Percentiles rank a stretch among this genome's conserved stretches.
phyloP scores from a whole-genome alignment of 78 protist genomes.

The Dictyostelium citrinum region DNA sequence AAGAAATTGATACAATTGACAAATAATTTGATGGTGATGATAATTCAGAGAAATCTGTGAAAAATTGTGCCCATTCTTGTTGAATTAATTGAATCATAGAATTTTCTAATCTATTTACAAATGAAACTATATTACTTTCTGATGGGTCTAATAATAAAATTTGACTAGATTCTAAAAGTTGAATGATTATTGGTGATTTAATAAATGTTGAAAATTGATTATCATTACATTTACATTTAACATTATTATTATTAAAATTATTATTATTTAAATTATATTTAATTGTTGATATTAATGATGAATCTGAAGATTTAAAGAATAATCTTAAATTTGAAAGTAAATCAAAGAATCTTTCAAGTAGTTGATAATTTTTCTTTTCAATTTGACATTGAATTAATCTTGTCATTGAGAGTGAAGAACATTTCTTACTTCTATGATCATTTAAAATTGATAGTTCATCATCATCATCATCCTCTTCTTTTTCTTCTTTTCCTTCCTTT shows the following conservation, averaged over 20 bases:
- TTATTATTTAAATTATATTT: neutral
- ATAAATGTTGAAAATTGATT: neutral
- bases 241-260: neutral
- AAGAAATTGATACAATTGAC: neutral
- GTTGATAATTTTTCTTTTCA: neutral
- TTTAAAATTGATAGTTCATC: neutral
- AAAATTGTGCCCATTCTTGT: constrained; percentile 26
- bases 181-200: neutral
- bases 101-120: neutral
- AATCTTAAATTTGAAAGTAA: neutral
- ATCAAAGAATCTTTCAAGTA: neutral
- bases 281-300: neutral
- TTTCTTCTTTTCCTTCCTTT: neutral
- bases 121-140: neutral
- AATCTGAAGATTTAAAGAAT: neutral
- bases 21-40: neutral
- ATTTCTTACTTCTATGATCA: neutral
- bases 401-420: neutral
- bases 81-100: neutral
- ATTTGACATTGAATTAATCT: neutral
- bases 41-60: neutral
- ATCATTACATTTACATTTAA: neutral
- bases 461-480: neutral
- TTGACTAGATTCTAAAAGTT: neutral
- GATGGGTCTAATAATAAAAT: neutral